Evolutionary conservation across 306 rosid species (phyloP), one percentile per base, ranked within the genome.

Genomic region (Cucumis melo): DNA sequence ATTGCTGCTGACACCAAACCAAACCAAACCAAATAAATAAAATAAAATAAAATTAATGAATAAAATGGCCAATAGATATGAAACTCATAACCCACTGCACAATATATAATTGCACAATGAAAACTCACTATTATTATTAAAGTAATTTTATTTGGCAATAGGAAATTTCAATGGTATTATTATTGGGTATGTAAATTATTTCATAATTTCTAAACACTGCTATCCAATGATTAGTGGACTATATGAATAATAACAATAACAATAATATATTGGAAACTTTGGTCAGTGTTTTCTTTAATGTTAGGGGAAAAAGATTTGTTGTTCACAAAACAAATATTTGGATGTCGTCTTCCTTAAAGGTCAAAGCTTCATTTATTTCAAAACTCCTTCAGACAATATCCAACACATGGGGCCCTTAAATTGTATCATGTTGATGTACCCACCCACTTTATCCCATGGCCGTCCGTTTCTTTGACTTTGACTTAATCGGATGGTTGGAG

Each of bases 361-460:
- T 89, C 91, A 88, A 82, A 59, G 19, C 77, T 15, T 8, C 74
- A 17, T 59, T 76, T 79, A 74, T 75, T 84, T 84, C 62, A 84
- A 78, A 85, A 77, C 21, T 1, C 24, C 24, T 56, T 54, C 15
- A 46, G 87, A 83, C 87, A 76, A 10, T 76, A 82, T 89, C 82
- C 74, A 78, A 83, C 77, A 78, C 50, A 78, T 84, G 82, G 68
- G 68, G 79, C 21, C 83, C 87, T 78, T 27, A 5, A 12, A 3
- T 15, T 16, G 15, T 19, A 17, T 16, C 20, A 72, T 27, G 8
- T 50, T 48, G 75, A 10, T 68, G 10, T 19, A 39, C 16, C 54
- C 73, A 66, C 54, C 53, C 53, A 41, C 0, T 15, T 1, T 3
- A 10, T 66, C 29, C 29, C 54, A n/a, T 12, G 19, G 29, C 73